A percentile compares a stretch with the other conserved stretches of the same genome.
Evolutionary conservation across 495 filamentous ascomycete genomes (phyloP).

Genomic region (Hypomontagnella monticulosa): DNA sequence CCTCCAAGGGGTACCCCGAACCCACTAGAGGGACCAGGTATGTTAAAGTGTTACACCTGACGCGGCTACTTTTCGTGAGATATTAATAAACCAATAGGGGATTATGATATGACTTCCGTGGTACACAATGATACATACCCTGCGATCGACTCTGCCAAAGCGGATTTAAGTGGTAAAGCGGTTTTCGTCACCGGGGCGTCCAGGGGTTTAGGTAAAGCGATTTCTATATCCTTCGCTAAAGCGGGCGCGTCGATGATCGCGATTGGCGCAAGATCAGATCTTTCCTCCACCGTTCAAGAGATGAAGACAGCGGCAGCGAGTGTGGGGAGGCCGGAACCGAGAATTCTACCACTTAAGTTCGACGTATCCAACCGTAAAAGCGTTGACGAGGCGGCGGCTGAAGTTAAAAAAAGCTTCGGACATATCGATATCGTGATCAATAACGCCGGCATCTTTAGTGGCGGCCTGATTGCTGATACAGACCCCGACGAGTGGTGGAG

Average conservation of each 20-base stretch:
- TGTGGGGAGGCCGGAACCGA: constrained; percentile 49
- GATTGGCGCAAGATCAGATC: constrained; percentile 57
- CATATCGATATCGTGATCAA: constrained; percentile 64
- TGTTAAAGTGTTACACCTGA: neutral
- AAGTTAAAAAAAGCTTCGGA: constrained; percentile 47
- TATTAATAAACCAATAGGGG: constrained; percentile 27
- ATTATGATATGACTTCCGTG: constrained; percentile 40
- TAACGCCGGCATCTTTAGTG: constrained; percentile 58
- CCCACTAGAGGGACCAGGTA: constrained; percentile 39
- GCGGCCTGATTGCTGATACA: constrained; percentile 48
- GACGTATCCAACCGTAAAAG: constrained; percentile 54
- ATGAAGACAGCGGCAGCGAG: constrained; percentile 51
- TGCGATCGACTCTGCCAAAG: constrained; percentile 51
- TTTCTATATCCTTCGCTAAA: constrained; percentile 55
- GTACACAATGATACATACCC: constrained; percentile 58
- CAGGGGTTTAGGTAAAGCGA: constrained; percentile 60
- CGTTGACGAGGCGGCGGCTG: constrained; percentile 47
- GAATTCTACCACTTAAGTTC: constrained; percentile 51
- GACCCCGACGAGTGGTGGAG: constrained; percentile 60
- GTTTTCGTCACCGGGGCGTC: constrained; percentile 62
- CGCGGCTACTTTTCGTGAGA: neutral
- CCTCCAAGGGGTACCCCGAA: constrained; percentile 38
- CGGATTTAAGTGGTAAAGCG: constrained; percentile 49
- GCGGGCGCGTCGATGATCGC: constrained; percentile 58
- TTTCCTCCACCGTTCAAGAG: constrained; percentile 42